A percentile compares a stretch with the other conserved stretches of the same genome.
Conservation (phyloP, 78 protist genomes). For the Dictyostelium purpureum region DNA sequence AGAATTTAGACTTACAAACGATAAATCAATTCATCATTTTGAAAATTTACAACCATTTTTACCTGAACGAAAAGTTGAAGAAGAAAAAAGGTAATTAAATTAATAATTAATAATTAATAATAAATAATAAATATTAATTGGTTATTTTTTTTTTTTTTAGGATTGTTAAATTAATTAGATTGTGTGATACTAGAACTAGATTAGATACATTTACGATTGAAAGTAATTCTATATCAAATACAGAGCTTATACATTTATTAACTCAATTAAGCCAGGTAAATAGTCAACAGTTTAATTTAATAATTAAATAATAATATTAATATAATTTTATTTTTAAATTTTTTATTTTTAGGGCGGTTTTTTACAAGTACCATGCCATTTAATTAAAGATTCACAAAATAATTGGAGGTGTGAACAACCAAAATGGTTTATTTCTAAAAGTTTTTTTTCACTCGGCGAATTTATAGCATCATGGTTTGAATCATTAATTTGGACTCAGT, state of each 20-base stretch:
- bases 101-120: not conserved
- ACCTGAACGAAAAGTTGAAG: conserved; percentile 21
- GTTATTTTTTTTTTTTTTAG: not conserved
- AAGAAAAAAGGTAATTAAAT: conserved; percentile 44
- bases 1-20: conserved; percentile 10
- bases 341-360: conserved; percentile 14
- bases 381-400: conserved; percentile 10
- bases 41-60: conserved; percentile 7
- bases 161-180: conserved; percentile 50
- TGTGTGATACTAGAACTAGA: conserved; percentile 41
- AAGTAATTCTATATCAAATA: conserved; percentile 17
- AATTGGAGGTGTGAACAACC: conserved; percentile 58
- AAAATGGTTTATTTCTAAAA: conserved; percentile 46
- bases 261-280: conserved; percentile 30
- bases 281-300: not conserved
- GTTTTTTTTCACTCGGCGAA: conserved; percentile 51
- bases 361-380: conserved; percentile 39
- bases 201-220: conserved; percentile 68
- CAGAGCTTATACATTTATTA: conserved; percentile 16
- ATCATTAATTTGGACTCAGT: conserved; percentile 57
- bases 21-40: conserved; percentile 17
- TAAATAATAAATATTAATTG: not conserved
- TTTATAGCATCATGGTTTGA: conserved; percentile 57
- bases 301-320: not conserved
- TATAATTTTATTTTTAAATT: not conserved